Conservation (phyloP, 352 stramenopile genomes). For the Thraustochytrium sp. region DNA sequence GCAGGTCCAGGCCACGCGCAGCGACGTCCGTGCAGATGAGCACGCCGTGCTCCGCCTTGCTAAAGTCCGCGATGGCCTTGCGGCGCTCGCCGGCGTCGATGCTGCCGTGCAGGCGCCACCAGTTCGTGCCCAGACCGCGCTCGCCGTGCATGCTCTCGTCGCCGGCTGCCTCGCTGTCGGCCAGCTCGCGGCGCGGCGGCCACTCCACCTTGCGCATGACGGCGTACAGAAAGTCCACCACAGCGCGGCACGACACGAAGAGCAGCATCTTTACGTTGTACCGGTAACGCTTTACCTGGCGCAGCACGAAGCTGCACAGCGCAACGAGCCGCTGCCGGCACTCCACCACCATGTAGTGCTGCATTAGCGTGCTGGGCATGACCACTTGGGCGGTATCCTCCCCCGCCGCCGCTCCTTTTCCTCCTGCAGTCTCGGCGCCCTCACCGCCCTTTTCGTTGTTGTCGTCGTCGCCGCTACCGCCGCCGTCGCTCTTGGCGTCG, state of each 20-base stretch:
- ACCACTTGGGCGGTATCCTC: slow-evolving; percentile 54
- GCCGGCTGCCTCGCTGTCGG: slow-evolving; percentile 9
- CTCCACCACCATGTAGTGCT: slow-evolving; percentile 90
- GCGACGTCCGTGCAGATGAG: slow-evolving; percentile 82
- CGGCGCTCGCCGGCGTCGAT: slow-evolving; percentile 72
- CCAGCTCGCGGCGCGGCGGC: not conserved
- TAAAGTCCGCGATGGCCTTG: slow-evolving; percentile 64
- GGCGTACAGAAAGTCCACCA: slow-evolving; percentile 90
- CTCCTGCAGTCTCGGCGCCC: slow-evolving; percentile 54
- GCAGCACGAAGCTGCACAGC: slow-evolving; percentile 77
- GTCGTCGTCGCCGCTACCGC: slow-evolving; percentile 41
- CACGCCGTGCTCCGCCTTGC: slow-evolving; percentile 55
- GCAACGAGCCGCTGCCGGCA: slow-evolving; percentile 85
- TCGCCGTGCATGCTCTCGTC: slow-evolving; percentile 51
- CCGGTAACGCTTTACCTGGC: slow-evolving; percentile 19
- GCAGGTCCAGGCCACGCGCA: slow-evolving; percentile 74
- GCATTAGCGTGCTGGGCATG: slow-evolving; percentile 83
- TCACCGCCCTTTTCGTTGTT: slow-evolving; percentile 10
- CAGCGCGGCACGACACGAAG: slow-evolving; percentile 88
- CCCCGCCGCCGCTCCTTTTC: not conserved
- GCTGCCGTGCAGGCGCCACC: slow-evolving; percentile 88
- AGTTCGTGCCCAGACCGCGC: slow-evolving; percentile 59
- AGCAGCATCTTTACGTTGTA: slow-evolving; percentile 43
- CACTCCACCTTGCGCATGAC: slow-evolving; percentile 61
- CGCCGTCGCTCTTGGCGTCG: slow-evolving; percentile 27